Evolutionary conservation across 73 alveolate species (phyloP).

Genomic region (Durusdinium trenchii): DNA sequence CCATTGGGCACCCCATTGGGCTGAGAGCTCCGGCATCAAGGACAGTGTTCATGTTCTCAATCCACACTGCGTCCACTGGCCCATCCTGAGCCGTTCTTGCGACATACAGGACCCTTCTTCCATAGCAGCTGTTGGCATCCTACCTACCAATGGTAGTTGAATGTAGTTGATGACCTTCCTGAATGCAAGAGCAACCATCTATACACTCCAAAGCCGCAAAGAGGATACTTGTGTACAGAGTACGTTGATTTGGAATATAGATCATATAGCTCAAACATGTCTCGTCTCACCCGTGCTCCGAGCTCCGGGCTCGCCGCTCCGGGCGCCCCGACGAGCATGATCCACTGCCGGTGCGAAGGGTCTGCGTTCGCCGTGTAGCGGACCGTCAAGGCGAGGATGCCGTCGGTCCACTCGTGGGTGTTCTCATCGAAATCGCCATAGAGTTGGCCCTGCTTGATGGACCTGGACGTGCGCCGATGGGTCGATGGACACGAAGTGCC

Average conservation of each 20-base stretch:
- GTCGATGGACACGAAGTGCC: too few relatives aligned
- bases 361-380: conserved; percentile 98
- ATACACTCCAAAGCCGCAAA: too few relatives aligned
- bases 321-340: conserved; percentile 96
- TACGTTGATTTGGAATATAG: too few relatives aligned
- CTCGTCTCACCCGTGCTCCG: not conserved
- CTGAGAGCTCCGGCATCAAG: conserved; percentile 49
- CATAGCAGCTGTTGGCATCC: not conserved
- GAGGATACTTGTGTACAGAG: too few relatives aligned
- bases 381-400: conserved; percentile 99
- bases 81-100: conserved; percentile 99
- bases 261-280: not conserved
- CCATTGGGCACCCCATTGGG: not conserved
- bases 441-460: conserved; percentile 98
- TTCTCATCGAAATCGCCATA: conserved; percentile 99
- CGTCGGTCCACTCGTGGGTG: conserved; percentile 99
- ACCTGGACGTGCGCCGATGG: conserved; percentile 96
- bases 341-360: conserved; percentile 98
- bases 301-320: not conserved
- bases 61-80: conserved; percentile 99
- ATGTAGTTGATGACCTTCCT: not conserved
- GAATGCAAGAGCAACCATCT: too few relatives aligned
- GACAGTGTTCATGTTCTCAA: conserved; percentile 99
- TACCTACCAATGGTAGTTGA: not conserved
- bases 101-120: conserved; percentile 97